Evolutionary conservation across 1,139 yeast genomes (phyloP).

Genomic region (Blastobotrys serpentis): DNA sequence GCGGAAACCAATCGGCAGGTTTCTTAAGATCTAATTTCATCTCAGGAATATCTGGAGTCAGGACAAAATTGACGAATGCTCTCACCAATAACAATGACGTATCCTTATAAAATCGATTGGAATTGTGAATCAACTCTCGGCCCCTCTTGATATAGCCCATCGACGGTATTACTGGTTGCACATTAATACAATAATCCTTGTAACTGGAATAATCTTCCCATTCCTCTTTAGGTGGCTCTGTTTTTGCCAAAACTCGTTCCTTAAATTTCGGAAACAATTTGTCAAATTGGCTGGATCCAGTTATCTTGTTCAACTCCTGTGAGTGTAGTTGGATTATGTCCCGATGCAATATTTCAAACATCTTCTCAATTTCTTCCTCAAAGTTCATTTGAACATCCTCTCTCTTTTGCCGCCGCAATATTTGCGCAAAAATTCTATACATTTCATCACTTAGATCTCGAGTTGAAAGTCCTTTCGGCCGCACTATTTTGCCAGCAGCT

Average conservation of each 20-base stretch:
- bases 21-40: conserved; percentile 22
- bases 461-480: neutral
- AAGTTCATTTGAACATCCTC: neutral
- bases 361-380: conserved; percentile 4
- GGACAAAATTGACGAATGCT: conserved; percentile 7
- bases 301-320: conserved; percentile 1
- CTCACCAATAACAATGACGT: conserved; percentile 5
- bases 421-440: neutral
- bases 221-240: neutral
- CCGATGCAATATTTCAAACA: conserved; percentile 6
- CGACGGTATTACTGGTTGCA: conserved; percentile 4
- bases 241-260: neutral
- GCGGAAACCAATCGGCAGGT: conserved; percentile 88
- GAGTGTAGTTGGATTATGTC: neutral
- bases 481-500: neutral
- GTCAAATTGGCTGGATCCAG: conserved; percentile 1
- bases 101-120: conserved; percentile 9
- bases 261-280: neutral
- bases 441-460: neutral
- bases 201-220: conserved; percentile 13
- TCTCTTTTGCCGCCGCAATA: neutral
- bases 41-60: neutral
- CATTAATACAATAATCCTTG: conserved; percentile 12
- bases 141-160: neutral
- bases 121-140: neutral